Evolutionary conservation across 1,284 basidiomycete species (phyloP), one percentile per base, ranked within the genome.

Genomic region (Leccinum olivaceoglutinosum): DNA sequence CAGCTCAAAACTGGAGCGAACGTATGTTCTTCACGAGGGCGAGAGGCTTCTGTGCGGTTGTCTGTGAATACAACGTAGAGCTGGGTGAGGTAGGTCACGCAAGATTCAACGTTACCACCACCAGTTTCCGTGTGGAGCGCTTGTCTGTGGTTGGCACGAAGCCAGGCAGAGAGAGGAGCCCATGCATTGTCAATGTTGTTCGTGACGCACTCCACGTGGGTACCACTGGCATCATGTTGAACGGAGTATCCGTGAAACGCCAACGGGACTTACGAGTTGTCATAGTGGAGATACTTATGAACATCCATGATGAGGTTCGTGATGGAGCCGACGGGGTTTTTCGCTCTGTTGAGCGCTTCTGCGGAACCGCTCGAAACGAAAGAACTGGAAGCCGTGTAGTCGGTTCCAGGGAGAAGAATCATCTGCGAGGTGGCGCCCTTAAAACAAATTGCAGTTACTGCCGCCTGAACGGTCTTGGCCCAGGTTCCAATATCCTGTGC

Each of bases 51-150:
- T 29, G 29, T 29, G 29, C 29, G 29, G 29, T 29, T 29, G 29
- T 29, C 29, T 29, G 29, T 29, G 29, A 29, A 29, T 29, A 29
- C 29, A 29, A 29, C 29, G 29, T 29, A 29, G 29, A 25, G 21
- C 21, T 25, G 21, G 21, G 21, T 25, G 66, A 83, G 74, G 67
- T 75, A 81, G 39, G 73, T 70, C n/a, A 78, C 73, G 70, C 84
- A 85, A 11, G 79, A 80, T 25, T 76, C 76, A 49, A 79, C 79
- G 63, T 85, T 78, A 51, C 82, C 85, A 32, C 84, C 86, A 56
- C 86, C 86, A 0, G 85, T 86, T 72, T 88, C 86, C 14, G 84
- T 84, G 68, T 85, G 79, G 70, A 88, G 79, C 8, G 85, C 86
- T 68, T 85, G 82, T 53, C 86, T 79, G 16, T 78, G 78, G 63